Evolutionary conservation across 2,329 filamentous ascomycete genomes (phyloP), one percentile per base, ranked within the genome.

Genomic region (Emergomyces africanus): DNA sequence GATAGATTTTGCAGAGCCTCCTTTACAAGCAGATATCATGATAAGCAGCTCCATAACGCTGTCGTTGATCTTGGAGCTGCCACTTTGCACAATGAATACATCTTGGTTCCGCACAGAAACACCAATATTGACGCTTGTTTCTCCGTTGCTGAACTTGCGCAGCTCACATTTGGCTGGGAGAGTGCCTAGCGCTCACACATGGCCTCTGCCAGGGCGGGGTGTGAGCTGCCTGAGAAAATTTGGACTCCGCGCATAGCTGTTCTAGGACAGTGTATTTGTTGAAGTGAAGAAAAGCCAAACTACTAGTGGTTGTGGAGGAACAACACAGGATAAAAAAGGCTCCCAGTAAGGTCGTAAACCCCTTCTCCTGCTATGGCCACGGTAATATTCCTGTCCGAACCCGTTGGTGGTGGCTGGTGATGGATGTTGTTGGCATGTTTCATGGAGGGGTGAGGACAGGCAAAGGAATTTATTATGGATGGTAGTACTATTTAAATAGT

Each of bases 21-120:
- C 91, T 76, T 96, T 97, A 82, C 94, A 99, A 66, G 94, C 94
- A 65, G 89, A 94, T 68, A 97, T 96, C 89, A 99, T 95, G 75
- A 99, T 97, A 71, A 99, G 83, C 71, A 99, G 82, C 80, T 99
- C 94, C 90, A 99, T 96, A 71, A 99, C 90, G 69, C 90, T 95
- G 77, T 99, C 94, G 74, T 99, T 99, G 81, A 96, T 96, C 77
- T 88, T 90, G 71, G 85, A 82, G 76, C 94, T 96, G 64, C 94
- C 94, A 63, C 92, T 97, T 79, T 99, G 94, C 62, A 99, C 88
- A 71, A 99, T 92, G 74, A 97, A 99, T 68, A 99, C 92, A 81
- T 99, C 92, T 75, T 97, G 95, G 72, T 99, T 95, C 66, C 94
- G 88, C 65, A 99, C 90, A 30, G 84, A 87, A 56, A 74, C 74